These are phyloP conservation scores for Ascocoryne sarcoides DNA, from an alignment of 2,329 filamentous ascomycete genomes.

Conservation along the genomic window DNA sequence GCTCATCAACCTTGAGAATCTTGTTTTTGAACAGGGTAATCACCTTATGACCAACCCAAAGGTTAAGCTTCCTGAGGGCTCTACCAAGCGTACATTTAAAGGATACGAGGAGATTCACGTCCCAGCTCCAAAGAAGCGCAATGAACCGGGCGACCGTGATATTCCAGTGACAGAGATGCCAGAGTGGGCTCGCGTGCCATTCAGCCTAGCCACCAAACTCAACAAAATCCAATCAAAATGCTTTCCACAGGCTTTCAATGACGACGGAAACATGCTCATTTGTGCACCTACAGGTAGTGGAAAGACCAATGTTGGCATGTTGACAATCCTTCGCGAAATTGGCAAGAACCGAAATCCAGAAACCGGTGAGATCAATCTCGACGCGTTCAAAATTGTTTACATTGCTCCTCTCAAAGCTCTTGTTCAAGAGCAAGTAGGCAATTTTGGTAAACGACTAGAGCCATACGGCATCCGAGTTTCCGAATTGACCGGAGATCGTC, in stretches of 20 bases:
- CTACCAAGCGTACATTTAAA: constrained; percentile 91
- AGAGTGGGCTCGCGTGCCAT: constrained; percentile 82
- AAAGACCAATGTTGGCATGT: constrained; percentile 98
- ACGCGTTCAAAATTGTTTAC: constrained; percentile 97
- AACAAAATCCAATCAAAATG: constrained; percentile 96
- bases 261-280: constrained; percentile 95
- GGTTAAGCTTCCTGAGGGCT: constrained; percentile 86
- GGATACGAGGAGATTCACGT: constrained; percentile 99
- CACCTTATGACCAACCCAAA: constrained; percentile 99
- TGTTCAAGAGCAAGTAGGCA: constrained; percentile 96
- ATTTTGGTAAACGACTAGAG: constrained; percentile 86
- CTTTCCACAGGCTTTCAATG: constrained; percentile 80
- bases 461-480: constrained; percentile 86
- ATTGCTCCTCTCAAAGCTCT: constrained; percentile 93
- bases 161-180: constrained; percentile 83
- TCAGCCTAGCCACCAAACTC: constrained; percentile 75
- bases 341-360: constrained; percentile 85
- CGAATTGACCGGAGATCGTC: constrained; percentile 95
- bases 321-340: constrained; percentile 91
- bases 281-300: constrained; percentile 95
- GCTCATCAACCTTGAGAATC: constrained; percentile 87
- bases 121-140: constrained; percentile 80
- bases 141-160: constrained; percentile 68
- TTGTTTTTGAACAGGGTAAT: constrained; percentile 95
- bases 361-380: constrained; percentile 89